Conservation (phyloP, 495 filamentous ascomycete species). For the Aspergillus biplanus region DNA sequence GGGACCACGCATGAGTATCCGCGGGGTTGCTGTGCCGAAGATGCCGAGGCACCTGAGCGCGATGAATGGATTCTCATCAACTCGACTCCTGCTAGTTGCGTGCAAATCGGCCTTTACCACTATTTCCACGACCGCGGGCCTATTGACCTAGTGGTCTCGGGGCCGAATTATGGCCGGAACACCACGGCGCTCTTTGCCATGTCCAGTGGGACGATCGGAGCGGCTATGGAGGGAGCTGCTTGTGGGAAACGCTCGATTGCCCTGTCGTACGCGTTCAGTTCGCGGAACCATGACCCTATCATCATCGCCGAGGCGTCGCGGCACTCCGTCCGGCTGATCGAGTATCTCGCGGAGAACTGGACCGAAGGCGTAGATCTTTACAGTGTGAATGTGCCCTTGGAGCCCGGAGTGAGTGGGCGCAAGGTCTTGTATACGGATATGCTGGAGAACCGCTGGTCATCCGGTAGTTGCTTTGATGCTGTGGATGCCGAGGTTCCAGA, state of each 20-base stretch:
- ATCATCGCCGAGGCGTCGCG: conserved; percentile 75
- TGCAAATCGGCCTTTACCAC: conserved; percentile 86
- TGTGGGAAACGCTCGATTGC: conserved; percentile 79
- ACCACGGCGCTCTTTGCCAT: conserved; percentile 91
- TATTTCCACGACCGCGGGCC: conserved; percentile 79
- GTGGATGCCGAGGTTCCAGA: conserved; percentile 51
- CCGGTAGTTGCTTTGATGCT: conserved; percentile 83
- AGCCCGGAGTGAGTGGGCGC: conserved; percentile 64
- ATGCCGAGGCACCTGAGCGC: conserved; percentile 54
- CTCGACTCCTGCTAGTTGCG: conserved; percentile 84
- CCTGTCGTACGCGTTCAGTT: conserved; percentile 85
- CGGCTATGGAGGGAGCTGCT: conserved; percentile 88
- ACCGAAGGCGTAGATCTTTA: conserved; percentile 76
- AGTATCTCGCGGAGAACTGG: conserved; percentile 79
- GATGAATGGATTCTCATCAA: conserved; percentile 96
- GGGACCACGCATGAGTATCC: conserved; percentile 66
- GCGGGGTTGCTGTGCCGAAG: conserved; percentile 62
- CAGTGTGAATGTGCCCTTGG: conserved; percentile 82
- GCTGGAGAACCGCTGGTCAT: conserved; percentile 85
- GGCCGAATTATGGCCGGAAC: conserved; percentile 95
- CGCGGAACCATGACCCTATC: conserved; percentile 73
- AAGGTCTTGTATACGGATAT: conserved; percentile 80
- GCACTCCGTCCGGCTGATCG: conserved; percentile 72
- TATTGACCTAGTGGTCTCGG: conserved; percentile 84
- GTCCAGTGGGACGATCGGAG: conserved; percentile 86